Evolutionary conservation across 768 basidiomycete species (phyloP), one percentile per base, ranked within the genome.

Genomic region (Phaeotremella skinneri): DNA sequence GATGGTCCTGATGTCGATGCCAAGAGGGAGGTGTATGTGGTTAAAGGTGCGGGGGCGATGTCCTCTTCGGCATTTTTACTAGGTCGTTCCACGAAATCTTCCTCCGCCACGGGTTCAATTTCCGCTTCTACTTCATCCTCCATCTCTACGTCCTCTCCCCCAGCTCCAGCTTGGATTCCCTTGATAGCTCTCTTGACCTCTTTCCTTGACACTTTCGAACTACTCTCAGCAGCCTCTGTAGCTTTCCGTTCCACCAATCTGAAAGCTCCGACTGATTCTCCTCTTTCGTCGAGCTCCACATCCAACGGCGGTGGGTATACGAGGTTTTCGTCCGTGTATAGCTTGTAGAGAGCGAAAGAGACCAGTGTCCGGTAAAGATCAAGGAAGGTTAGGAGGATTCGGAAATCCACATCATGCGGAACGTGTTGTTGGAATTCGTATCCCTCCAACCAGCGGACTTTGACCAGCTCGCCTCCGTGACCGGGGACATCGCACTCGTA

Each of bases 391-490:
- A 96, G 79, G 87, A 99, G 92, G 50, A 99, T 96, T 42, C 96
- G 88, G 72, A 96, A 87, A 76, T 99, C 96, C 56, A 99, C 94
- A 72, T 98, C 94, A 32, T 85, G 77, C 5, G 96, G 96, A 69
- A 96, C 92, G 66, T 83, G 87, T 79, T 99, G 96, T 1, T 92
- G 93, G 78, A 99, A 99, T 72, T 90, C 90, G 77, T 96, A 98
- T 0, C 94, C 93, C 20, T 96, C 89, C 29, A 98, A 84, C 96
- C 96, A 99, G 34, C 76, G 54, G 14, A 77, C 76, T 45, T 88
- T 93, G 45, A 98, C 83, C 29, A 83, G 86, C 78, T 97, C 89
- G 62, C 90, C 92, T n/a, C 61, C 62, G 34, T 68, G 62, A 4
- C 69, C 66, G 82, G 91, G 87, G 25, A 97, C 82, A 75, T 94